phyloP scores from a whole-genome alignment of 2,329 filamentous ascomycete genomes.

The Fusarium sp. region DNA sequence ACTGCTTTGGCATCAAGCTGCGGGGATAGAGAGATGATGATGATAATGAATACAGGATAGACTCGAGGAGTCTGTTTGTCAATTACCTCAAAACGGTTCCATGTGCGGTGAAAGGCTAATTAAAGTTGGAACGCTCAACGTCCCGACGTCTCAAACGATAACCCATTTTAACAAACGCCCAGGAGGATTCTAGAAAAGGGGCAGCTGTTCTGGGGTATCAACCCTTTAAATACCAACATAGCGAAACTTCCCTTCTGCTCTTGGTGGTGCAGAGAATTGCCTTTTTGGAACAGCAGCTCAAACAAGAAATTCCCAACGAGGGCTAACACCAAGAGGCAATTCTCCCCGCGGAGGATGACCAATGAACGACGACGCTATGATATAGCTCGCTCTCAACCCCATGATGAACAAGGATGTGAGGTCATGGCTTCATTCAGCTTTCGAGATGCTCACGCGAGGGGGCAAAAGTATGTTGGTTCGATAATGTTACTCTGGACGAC shows the following conservation, averaged over 20 bases:
- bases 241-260: neutral
- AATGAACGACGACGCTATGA: constrained; percentile 1
- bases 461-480: neutral
- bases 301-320: constrained; percentile 6
- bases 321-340: neutral
- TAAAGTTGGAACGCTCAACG: neutral
- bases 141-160: neutral
- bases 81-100: no score
- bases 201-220: neutral
- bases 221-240: neutral
- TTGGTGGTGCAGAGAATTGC: neutral
- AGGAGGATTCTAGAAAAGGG: neutral
- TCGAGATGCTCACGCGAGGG: neutral
- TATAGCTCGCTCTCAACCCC: neutral
- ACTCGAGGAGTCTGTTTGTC: neutral
- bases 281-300: neutral
- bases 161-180: neutral
- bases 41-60: neutral
- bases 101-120: neutral
- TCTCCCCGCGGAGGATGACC: neutral
- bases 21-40: neutral
- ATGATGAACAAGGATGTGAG: neutral
- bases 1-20: constrained; percentile 69
- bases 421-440: constrained; percentile 6
- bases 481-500: no score